Base-by-base conservation (phyloP, 163 green algal genomes). In the Scenedesmus sp. region DNA sequence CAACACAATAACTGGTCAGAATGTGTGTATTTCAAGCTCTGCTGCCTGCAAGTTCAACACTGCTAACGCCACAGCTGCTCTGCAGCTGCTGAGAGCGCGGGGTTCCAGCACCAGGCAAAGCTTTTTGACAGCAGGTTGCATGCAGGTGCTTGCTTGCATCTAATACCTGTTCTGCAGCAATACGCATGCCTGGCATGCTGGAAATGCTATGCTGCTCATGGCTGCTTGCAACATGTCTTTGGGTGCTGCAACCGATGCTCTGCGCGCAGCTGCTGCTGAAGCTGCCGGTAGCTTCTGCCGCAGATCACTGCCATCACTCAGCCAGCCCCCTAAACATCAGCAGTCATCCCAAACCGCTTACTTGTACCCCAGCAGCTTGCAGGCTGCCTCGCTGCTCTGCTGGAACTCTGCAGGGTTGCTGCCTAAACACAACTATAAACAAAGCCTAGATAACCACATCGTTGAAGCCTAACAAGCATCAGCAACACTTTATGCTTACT, bases 331-430 rank as follows among this genome's bases (percentile, higher is more conserved):
- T 46, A 46, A 46, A 46, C 0, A 46, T 46, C 34, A 46, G 34
- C 34, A 46, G 34, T 46, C 34, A 46, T 46, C 34, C 34, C 34
- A 46, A 46, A 46, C 34, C 34, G 12, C 70, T 79, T 23, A 79
- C 84, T 67, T 89, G 84, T 89, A 89, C 8, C 84, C 62, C 84
- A 89, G 26, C 34, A 89, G 34, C 34, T 82, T 89, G 84, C 84
- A 89, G 34, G 84, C 84, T 54, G 84, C 84, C n/a, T 89, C 84
- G 18, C 55, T 67, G 23, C 59, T 81, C 62, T 57, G 73, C 57
- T 82, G 66, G 84, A 89, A 89, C 60, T 89, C 84, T 34, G 13
- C 84, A 4, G 84, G 84, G 60, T 89, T 89, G 60, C 23, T 89
- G 4, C 57, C 12, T 6, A 46, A 46, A 46, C 34, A 46, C 34